Percentiles rank a stretch among this genome's conserved stretches.
phyloP scores from a whole-genome alignment of 768 basidiomycete species.

The Psilocybe tampanensis region DNA sequence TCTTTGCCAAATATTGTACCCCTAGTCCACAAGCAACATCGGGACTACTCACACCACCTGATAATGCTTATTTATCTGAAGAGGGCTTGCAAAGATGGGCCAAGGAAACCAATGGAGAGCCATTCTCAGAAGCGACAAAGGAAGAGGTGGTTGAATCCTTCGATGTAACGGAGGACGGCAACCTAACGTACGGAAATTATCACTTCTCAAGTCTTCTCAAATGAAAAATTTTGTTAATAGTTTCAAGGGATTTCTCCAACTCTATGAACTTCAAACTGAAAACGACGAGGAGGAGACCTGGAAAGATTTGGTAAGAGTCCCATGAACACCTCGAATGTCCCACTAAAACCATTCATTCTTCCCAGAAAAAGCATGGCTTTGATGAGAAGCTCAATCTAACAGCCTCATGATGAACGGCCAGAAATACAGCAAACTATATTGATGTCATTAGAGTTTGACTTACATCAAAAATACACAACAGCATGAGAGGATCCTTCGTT shows the following conservation, averaged over 20 bases:
- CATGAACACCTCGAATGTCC: background rate
- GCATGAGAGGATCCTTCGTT: too few species aligned
- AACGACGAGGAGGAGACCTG: constrained; percentile 86
- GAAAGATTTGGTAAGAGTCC: constrained; percentile 66
- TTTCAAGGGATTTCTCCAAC: constrained; percentile 79
- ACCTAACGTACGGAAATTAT: constrained; percentile 63
- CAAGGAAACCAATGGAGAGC: constrained; percentile 77
- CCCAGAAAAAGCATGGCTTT: constrained; percentile 74
- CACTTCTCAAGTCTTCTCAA: constrained; percentile 40
- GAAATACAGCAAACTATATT: background rate
- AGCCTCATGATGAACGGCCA: background rate
- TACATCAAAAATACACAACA: background rate
- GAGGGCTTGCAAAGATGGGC: constrained; percentile 78
- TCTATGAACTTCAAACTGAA: constrained; percentile 85
- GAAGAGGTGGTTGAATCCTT: constrained; percentile 77
- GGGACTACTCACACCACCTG: constrained; percentile 48
- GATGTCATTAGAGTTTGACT: background rate
- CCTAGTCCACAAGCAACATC: constrained; percentile 33
- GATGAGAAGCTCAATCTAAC: constrained; percentile 60
- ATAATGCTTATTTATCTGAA: constrained; percentile 57
- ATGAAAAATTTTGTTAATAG: constrained; percentile 34
- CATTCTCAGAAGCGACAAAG: constrained; percentile 78
- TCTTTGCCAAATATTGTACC: constrained; percentile 78
- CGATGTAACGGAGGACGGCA: constrained; percentile 71
- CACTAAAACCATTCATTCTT: background rate